Evolutionary conservation across 1,284 basidiomycete genomes (phyloP).

Genomic region (Naganishia sp.): DNA sequence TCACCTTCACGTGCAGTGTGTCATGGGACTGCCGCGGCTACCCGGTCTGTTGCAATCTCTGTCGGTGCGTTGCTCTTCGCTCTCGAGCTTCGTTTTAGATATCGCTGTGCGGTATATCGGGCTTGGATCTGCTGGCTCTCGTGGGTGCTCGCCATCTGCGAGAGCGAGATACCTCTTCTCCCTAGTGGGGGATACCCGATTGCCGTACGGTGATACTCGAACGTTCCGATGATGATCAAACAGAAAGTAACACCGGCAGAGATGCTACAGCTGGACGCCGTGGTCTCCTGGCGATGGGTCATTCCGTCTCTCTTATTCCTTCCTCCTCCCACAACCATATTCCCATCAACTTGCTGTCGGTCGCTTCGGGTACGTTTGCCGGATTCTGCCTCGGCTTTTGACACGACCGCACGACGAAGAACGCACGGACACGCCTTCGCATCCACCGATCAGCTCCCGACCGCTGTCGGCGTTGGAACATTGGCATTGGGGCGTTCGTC

Average conservation of each 20-base stretch:
- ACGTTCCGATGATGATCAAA: background rate
- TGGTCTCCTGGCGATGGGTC: slow-evolving; percentile 16
- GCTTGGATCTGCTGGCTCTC: slow-evolving; percentile 1
- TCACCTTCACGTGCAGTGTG: background rate
- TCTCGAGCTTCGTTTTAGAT: slow-evolving; percentile 2
- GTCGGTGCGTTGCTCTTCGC: background rate
- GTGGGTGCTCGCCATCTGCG: background rate
- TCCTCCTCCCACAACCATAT: slow-evolving; percentile 12
- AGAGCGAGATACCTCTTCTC: slow-evolving; percentile 7
- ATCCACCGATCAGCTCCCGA: slow-evolving; percentile 10
- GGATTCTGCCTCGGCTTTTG: background rate
- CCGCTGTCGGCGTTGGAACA: background rate
- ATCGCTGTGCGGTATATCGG: background rate
- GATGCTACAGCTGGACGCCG: background rate
- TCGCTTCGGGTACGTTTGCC: background rate
- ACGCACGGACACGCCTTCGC: slow-evolving; percentile 19
- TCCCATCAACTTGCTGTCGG: slow-evolving; percentile 4
- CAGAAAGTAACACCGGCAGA: slow-evolving; percentile 6
- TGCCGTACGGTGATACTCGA: background rate
- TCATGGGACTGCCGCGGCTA: background rate
- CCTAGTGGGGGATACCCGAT: background rate
- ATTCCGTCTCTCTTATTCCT: slow-evolving; percentile 10
- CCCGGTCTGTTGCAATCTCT: background rate
- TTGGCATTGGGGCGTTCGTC: background rate
- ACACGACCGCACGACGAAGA: background rate